These are phyloP conservation scores for Hanseniaspora sp. DNA, from an alignment of 1,139 yeast species.

Conservation along the genomic window DNA sequence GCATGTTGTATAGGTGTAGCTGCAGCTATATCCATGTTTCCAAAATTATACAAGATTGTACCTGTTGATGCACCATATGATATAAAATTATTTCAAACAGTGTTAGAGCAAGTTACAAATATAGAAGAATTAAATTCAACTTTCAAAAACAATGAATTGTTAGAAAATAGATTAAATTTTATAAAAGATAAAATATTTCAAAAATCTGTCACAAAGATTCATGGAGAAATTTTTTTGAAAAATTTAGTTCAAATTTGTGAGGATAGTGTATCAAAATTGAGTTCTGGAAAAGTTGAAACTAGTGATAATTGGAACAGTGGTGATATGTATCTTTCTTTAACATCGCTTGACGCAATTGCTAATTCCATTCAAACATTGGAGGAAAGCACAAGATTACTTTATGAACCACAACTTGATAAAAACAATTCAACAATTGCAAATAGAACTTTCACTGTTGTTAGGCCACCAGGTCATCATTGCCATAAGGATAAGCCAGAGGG, in stretches of 20 bases:
- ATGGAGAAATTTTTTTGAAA: constrained; percentile 64
- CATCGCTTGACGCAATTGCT: constrained; percentile 60
- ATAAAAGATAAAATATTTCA: constrained; percentile 30
- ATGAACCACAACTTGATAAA: constrained; percentile 27
- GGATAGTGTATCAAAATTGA: constrained; percentile 47
- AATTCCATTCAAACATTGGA: constrained; percentile 76
- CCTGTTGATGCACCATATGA: constrained; percentile 10
- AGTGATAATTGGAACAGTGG: constrained; percentile 79
- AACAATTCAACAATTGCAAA: constrained; percentile 29
- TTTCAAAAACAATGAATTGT: background rate
- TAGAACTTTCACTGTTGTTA: constrained; percentile 56
- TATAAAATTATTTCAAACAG: constrained; percentile 1
- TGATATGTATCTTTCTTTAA: constrained; percentile 63
- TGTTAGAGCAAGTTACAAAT: constrained; percentile 21
- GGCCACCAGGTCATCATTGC: constrained; percentile 91
- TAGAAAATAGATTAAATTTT: background rate
- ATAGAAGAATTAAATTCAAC: background rate
- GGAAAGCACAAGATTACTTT: constrained; percentile 54
- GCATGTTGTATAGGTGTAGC: constrained; percentile 72
- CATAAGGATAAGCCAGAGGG: constrained; percentile 78
- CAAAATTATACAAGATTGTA: constrained; percentile 43
- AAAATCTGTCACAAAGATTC: constrained; percentile 61
- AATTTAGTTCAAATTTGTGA: constrained; percentile 49
- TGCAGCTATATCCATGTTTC: constrained; percentile 62
- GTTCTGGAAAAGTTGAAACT: constrained; percentile 53